These are phyloP conservation scores for Bisporella sp. DNA, from an alignment of 2,329 filamentous ascomycete species.

Conservation along the genomic window DNA sequence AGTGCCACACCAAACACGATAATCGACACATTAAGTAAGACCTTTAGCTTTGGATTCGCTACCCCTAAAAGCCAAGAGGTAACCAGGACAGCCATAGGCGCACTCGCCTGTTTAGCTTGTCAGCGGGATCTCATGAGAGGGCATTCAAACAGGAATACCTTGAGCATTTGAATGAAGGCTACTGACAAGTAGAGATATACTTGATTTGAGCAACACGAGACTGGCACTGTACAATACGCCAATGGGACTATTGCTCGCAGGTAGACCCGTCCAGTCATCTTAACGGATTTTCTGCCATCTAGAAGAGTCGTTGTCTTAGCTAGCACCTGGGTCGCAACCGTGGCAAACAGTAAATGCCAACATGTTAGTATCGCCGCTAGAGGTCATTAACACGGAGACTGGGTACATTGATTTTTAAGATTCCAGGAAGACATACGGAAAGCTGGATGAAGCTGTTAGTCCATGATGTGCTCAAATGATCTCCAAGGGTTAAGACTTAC, in stretches of 20 bases:
- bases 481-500: too few relatives aligned
- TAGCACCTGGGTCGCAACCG: slow-evolving; percentile 84
- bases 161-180: slow-evolving; percentile 97
- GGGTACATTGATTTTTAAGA: not conserved
- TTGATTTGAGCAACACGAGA: slow-evolving; percentile 86
- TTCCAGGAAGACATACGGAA: slow-evolving; percentile 5
- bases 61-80: slow-evolving; percentile 82
- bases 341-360: slow-evolving; percentile 90
- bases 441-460: not conserved
- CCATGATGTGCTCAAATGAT: too few relatives aligned
- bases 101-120: slow-evolving; percentile 61
- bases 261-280: slow-evolving; percentile 95
- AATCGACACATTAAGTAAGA: slow-evolving; percentile 82
- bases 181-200: slow-evolving; percentile 91
- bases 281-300: slow-evolving; percentile 87
- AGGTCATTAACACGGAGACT: not conserved
- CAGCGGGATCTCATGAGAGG: not conserved
- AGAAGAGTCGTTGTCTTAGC: slow-evolving; percentile 82
- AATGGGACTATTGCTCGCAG: slow-evolving; percentile 88
- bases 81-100: slow-evolving; percentile 82
- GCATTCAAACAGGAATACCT: slow-evolving; percentile 43
- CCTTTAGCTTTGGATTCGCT: slow-evolving; percentile 72
- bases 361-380: slow-evolving; percentile 75
- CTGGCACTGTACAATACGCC: slow-evolving; percentile 90
- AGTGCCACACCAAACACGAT: slow-evolving; percentile 92